Conservation (phyloP, 2,329 filamentous ascomycete genomes). For the Sphaerulina musiva region DNA sequence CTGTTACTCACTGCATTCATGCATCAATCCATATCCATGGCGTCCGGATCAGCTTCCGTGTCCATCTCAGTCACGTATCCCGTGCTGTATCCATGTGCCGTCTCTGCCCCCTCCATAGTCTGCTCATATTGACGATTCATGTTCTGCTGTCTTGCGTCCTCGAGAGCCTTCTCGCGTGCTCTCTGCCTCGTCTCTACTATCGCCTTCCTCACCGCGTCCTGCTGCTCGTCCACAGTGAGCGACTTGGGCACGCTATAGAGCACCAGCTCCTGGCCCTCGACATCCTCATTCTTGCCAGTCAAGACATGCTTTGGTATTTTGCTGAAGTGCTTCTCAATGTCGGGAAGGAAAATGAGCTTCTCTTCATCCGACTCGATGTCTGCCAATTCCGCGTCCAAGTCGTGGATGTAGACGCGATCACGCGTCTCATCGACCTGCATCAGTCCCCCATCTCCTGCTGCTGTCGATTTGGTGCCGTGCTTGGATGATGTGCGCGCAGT, state of each 20-base stretch:
- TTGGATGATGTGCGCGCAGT: conserved; percentile 12
- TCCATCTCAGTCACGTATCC: conserved; percentile 23
- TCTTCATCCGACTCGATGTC: conserved; percentile 56
- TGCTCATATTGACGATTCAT: conserved; percentile 30
- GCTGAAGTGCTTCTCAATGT: conserved; percentile 74
- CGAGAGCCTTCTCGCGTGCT: conserved; percentile 49
- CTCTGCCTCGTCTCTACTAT: conserved; percentile 73
- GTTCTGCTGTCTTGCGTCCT: conserved; percentile 28
- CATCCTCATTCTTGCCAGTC: conserved; percentile 48
- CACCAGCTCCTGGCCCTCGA: conserved; percentile 61
- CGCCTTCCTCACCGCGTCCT: conserved; percentile 69
- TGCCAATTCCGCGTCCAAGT: conserved; percentile 80
- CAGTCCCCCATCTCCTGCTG: conserved; percentile 43
- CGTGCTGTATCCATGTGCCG: conserved; percentile 31
- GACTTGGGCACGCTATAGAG: conserved; percentile 76
- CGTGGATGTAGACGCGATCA: conserved; percentile 83
- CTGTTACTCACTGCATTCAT: neutral
- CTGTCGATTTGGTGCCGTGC: conserved; percentile 1
- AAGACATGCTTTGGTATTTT: conserved; percentile 64
- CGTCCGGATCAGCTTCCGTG: conserved; percentile 51
- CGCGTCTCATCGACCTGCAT: conserved; percentile 87
- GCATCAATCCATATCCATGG: conserved; percentile 55
- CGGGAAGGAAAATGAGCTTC: conserved; percentile 70
- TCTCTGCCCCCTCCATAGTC: conserved; percentile 24
- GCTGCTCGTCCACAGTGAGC: conserved; percentile 66